A percentile compares a stretch with the other conserved stretches of the same genome.
These are phyloP conservation scores for Serendipita sp. DNA, from an alignment of 768 basidiomycete genomes.

Conservation along the genomic window DNA sequence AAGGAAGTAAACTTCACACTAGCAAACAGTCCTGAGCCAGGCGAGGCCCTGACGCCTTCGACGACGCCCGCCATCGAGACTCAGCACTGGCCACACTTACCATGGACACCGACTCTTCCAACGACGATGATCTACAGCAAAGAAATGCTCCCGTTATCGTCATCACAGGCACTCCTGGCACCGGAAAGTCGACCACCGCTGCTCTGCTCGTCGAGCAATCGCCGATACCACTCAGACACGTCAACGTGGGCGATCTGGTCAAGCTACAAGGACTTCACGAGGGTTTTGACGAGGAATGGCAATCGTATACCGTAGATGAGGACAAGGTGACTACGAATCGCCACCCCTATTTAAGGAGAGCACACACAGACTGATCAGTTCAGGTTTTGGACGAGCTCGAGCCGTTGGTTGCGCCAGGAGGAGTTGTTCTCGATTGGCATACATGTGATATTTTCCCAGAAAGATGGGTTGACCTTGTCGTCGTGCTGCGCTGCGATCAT, in stretches of 20 bases:
- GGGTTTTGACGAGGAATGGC: conserved; percentile 87
- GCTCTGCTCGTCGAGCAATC: conserved; percentile 63
- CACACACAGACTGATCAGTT: neutral
- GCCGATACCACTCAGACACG: conserved; percentile 50
- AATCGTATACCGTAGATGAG: conserved; percentile 84
- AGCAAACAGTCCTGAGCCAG: too few relatives aligned
- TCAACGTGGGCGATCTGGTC: conserved; percentile 83
- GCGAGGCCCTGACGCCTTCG: too few relatives aligned
- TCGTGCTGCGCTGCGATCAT: conserved; percentile 84
- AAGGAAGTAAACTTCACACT: too few relatives aligned
- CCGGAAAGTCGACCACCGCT: conserved; percentile 89
- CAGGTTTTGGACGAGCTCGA: conserved; percentile 84
- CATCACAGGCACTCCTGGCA: conserved; percentile 87
- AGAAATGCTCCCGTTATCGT: conserved; percentile 31
- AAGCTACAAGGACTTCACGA: conserved; percentile 70
- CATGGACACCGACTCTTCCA: neutral
- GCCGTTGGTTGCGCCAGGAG: conserved; percentile 46
- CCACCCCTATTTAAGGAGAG: neutral
- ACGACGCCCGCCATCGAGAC: too few relatives aligned
- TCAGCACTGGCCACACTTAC: neutral
- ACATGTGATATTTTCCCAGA: conserved; percentile 89
- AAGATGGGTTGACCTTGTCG: conserved; percentile 89
- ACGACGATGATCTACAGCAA: neutral
- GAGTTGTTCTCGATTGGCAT: conserved; percentile 87
- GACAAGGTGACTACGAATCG: conserved; percentile 52